phyloP scores from a whole-genome alignment of 345 rosid genomes.

The Eucalyptus pauciflora region DNA sequence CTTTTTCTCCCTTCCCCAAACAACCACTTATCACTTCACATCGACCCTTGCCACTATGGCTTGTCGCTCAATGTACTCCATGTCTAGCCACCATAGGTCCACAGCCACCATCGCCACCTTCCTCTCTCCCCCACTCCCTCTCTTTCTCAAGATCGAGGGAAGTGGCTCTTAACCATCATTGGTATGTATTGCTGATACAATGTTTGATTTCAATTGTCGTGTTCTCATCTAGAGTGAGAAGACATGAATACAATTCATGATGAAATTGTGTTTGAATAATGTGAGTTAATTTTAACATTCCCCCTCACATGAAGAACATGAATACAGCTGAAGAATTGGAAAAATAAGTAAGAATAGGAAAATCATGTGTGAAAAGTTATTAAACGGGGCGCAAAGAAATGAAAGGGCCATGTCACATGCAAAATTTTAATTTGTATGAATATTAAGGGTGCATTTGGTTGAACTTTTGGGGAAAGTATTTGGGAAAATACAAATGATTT shows the following conservation, averaged over 20 bases:
- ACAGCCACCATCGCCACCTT: background rate
- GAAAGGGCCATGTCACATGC: background rate
- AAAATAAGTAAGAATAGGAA: background rate
- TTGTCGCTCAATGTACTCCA: background rate
- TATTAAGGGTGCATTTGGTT: background rate
- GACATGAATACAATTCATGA: background rate
- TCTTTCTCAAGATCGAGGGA: background rate
- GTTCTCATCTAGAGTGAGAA: background rate
- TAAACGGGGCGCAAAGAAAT: background rate
- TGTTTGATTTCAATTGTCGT: background rate
- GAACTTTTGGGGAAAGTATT: no score
- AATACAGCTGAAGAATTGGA: background rate
- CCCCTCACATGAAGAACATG: background rate
- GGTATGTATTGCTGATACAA: background rate
- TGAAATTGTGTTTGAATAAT: background rate
- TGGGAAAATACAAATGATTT: no score
- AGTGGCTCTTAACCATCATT: background rate
- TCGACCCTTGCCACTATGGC: background rate
- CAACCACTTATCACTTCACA: background rate
- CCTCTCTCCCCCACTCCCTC: background rate
- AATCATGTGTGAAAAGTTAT: background rate
- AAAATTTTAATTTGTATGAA: background rate
- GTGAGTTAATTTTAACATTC: background rate
- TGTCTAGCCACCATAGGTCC: background rate
- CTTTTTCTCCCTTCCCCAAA: background rate